Base-by-base conservation (phyloP, 257 asterid genomes). In the Solanum sejunctum region DNA sequence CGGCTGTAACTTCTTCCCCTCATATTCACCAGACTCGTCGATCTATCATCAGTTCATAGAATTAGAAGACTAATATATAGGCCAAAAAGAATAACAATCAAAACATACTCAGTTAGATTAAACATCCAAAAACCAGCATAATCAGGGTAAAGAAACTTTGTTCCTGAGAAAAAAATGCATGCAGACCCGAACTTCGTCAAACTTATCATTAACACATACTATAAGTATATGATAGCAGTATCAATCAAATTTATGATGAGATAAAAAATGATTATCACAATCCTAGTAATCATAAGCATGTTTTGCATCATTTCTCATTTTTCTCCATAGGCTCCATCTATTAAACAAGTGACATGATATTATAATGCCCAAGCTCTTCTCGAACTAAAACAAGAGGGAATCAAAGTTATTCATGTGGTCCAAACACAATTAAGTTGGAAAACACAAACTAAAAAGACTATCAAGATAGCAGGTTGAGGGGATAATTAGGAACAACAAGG, bases 1-100 rank as follows among this genome's bases (percentile, higher is more conserved):
- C 98, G 99, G 63, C 95, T 91, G 83, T 95, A 95, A 89, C 99
- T 96, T 88, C 98, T 90, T 86, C 98, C 97, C 89, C 98, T 92
- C 99, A 96, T 90, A 83, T 3, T 39, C 45, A 77, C 64, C 82
- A 77, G 47, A 51, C 9, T 77, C 1, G 47, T 28, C 1, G 9
- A 77, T 77, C 23, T 77, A 77, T 52, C 82, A 77, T 15, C 36
- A 51, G 47, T 23, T 77, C 26, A 51, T 77, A 17, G 10, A 26
- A 77, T 52, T 16, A 77, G 16, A 51, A 51, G 43, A 77, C 82
- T 10, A 52, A 16, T 26, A 77, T 51, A 51, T 9, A 21, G 43
- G 49, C 82, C 26, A 13, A 26, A 47, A 73, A 73, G 51, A 15
- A 51, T 75, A 49, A 9, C 82, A 75, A 21, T 13, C 82, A 75